Conservation (phyloP, 2,329 filamentous ascomycete species). For the Herpotrichia juniperi region DNA sequence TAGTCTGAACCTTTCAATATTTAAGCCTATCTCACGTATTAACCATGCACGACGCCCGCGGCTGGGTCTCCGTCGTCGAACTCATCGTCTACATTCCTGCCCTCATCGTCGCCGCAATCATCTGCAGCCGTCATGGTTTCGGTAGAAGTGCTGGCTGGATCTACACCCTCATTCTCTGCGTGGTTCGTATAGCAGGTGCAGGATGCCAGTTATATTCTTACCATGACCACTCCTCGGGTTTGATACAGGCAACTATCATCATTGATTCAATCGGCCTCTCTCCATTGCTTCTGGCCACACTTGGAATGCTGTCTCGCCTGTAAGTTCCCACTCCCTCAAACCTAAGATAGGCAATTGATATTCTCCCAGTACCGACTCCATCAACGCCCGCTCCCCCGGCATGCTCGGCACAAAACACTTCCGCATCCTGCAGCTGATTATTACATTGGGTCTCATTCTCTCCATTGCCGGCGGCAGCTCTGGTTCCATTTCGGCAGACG, state of each 20-base stretch:
- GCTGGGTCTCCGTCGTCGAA: conserved; percentile 31
- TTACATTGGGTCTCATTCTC: conserved; percentile 42
- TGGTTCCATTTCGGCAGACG: conserved; percentile 14
- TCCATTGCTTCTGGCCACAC: conserved; percentile 53
- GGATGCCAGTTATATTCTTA: conserved; percentile 58
- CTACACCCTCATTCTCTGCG: conserved; percentile 59
- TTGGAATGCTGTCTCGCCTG: conserved; percentile 52
- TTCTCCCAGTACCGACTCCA: conserved; percentile 14
- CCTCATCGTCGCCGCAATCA: conserved; percentile 31
- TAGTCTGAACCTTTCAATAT: too few relatives aligned
- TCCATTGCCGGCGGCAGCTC: conserved; percentile 31
- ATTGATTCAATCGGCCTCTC: conserved; percentile 58
- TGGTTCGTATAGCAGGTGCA: conserved; percentile 59
- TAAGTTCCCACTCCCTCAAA: conserved; percentile 16
- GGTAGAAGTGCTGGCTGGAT: conserved; percentile 58
- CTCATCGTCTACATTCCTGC: conserved; percentile 46
- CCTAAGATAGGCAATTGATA: background rate
- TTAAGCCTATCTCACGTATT: background rate
- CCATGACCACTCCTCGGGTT: conserved; percentile 44
- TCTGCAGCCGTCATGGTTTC: conserved; percentile 47
- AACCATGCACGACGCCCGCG: conserved; percentile 12
- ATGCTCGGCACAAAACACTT: conserved; percentile 31
- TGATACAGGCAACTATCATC: conserved; percentile 50
- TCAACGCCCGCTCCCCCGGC: conserved; percentile 18
- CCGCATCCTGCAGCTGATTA: conserved; percentile 36